Evolutionary conservation across 768 basidiomycete species (phyloP).

Genomic region (Amanita rimosa): DNA sequence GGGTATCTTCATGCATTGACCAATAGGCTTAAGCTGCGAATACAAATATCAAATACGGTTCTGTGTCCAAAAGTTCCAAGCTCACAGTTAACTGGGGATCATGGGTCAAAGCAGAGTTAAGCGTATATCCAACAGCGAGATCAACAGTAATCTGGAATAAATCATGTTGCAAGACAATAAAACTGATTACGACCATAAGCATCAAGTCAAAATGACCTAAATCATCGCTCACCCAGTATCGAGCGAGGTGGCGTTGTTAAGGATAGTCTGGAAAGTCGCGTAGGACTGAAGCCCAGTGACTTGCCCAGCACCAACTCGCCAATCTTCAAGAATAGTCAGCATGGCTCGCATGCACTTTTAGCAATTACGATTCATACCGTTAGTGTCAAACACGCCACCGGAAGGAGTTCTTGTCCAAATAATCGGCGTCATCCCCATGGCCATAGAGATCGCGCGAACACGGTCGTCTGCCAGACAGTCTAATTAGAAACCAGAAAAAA

Average conservation of each 20-base stretch:
- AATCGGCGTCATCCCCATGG: slow-evolving; percentile 87
- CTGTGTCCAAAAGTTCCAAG: background rate
- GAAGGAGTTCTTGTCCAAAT: slow-evolving; percentile 71
- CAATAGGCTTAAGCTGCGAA: slow-evolving; percentile 58
- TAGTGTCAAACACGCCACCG: slow-evolving; percentile 56
- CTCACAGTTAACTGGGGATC: slow-evolving; percentile 55
- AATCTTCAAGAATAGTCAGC: slow-evolving; percentile 36
- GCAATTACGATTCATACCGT: slow-evolving; percentile 31
- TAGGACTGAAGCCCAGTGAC: slow-evolving; percentile 56
- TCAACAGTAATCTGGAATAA: slow-evolving; percentile 79
- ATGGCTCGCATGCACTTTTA: background rate
- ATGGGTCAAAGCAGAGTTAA: slow-evolving; percentile 62
- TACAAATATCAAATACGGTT: background rate
- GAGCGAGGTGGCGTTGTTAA: slow-evolving; percentile 52
- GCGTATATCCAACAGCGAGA: slow-evolving; percentile 79
- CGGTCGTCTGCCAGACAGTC: slow-evolving; percentile 77
- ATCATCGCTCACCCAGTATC: slow-evolving; percentile 40
- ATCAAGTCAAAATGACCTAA: background rate
- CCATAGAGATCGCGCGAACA: slow-evolving; percentile 79
- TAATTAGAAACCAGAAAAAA: slow-evolving; percentile 1
- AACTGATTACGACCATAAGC: slow-evolving; percentile 27
- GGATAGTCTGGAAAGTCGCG: slow-evolving; percentile 61
- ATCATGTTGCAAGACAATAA: slow-evolving; percentile 87
- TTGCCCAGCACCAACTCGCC: slow-evolving; percentile 75
- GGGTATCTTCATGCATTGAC: slow-evolving; percentile 59